Conservation (phyloP, 805 yeast species). For the Teunomyces funiuensis region DNA sequence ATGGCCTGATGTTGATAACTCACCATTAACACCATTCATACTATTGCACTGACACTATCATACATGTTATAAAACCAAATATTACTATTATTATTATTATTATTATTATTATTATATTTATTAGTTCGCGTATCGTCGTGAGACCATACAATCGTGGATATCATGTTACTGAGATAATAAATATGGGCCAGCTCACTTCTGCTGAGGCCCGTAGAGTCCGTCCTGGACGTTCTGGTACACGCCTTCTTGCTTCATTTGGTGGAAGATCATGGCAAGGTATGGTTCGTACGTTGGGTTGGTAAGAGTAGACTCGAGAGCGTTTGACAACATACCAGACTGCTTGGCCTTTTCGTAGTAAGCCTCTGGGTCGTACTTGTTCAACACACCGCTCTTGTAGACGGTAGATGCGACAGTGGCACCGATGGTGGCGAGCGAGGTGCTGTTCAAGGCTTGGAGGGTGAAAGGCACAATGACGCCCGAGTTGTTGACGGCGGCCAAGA, state of each 20-base stretch:
- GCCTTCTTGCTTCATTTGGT: slow-evolving; percentile 31
- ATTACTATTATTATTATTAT: no score
- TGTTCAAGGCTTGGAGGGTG: slow-evolving; percentile 24
- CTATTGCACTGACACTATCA: no score
- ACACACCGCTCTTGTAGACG: slow-evolving; percentile 33
- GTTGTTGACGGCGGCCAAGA: slow-evolving; percentile 31
- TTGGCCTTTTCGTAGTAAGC: slow-evolving; percentile 22
- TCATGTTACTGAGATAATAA: neutral
- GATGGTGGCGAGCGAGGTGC: slow-evolving; percentile 17
- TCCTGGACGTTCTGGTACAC: slow-evolving; percentile 28
- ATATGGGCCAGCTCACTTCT: neutral
- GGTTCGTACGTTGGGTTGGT: slow-evolving; percentile 32
- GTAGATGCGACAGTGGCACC: slow-evolving; percentile 22
- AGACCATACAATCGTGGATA: neutral
- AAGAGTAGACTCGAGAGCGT: slow-evolving; percentile 24
- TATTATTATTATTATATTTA: no score
- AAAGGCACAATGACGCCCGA: slow-evolving; percentile 31
- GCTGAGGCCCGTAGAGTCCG: slow-evolving; percentile 27
- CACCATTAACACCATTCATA: no score
- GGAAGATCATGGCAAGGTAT: slow-evolving; percentile 29
- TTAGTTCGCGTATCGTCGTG: no score
- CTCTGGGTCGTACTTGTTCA: slow-evolving; percentile 30
- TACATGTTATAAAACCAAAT: no score
- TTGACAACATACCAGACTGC: slow-evolving; percentile 20
- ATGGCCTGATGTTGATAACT: no score